Evolutionary conservation across 2,329 filamentous ascomycete genomes (phyloP), one percentile per base, ranked within the genome.

Genomic region (Ceratocystis huliohia): DNA sequence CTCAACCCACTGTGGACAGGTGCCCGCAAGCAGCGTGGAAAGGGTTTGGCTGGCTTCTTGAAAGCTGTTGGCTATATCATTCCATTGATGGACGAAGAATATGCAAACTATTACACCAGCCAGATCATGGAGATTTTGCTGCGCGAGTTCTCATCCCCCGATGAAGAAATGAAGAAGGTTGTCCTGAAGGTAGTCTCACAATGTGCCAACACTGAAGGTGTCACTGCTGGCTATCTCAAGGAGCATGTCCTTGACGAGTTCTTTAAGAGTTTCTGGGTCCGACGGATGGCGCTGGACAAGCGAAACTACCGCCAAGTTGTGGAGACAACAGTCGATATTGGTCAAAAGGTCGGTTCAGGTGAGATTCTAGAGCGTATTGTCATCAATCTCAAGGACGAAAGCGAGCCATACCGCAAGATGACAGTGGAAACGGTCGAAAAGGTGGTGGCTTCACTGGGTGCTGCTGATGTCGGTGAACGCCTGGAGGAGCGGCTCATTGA

Each of bases 111-210:
- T 78, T 99, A 99, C 74, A 97, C 94, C 7, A 90, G 87, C 71
- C 92, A 99, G 76, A 96, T 99, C 72, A 97, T 99, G 93, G 94
- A 97, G 76, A 97, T 97, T 72, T 79, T 99, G 15, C 84, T 97
- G 37, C 86, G 94, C 72, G 94, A 99, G 74, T 99, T 99, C 73
- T 89, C 91, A 5, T 96, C 93, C 0, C 94, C 94, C 0, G 94
- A 99, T 70, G 94, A 99, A 76, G 94, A 99, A 76, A 99, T 99
- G 94, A 99, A 97, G 79, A 99, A 99, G 79, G 94, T 99, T 0
- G 94, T 99, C 6, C 79, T 99, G 67, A 97, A 97, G 77, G 94
- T 99, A 33, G 86, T 99, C 17, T 96, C 92, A 20, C 94, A 99
- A 74, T 97, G 94, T 73, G 90, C 94, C 6, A 88, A 88, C 71